Base-by-base conservation (phyloP, 169 alveolate species). In the Babesia caballi region DNA sequence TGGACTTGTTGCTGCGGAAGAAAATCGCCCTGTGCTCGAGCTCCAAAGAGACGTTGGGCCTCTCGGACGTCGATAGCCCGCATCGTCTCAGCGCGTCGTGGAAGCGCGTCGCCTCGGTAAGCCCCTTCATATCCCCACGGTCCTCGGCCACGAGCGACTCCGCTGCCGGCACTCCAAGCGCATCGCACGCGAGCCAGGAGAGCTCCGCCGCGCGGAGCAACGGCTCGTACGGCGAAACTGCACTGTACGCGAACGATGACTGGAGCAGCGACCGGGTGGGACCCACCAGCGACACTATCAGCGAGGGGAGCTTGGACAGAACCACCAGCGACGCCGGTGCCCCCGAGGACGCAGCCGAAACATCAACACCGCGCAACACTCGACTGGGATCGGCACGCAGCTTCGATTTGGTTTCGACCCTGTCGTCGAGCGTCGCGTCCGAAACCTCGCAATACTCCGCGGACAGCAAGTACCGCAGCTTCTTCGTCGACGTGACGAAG, bases 401-500 rank as follows among this genome's bases (percentile, higher is more conserved):
- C n/a, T n/a, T n/a, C n/a, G n/a, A n/a, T n/a, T n/a, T n/a, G n/a
- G n/a, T n/a, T n/a, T 38, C 44, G 44, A 12, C n/a, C 14, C 3
- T 17, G 44, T 8, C 44, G 17, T 12, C 14, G 7, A 17, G 44
- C 14, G 15, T 12, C 1, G 7, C 33, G 12, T 1, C 36, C 41
- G 61, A 52, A n/a, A 7, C 12, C 12, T 58, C 58, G 15, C 84
- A 61, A 23, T 73, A 73, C 49, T 11, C 21, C 21, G 61, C 32
- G 44, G 46, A 23, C 12, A 73, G 47, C 59, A 33, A 60, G 3
- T 73, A 46, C 36, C 84, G 51, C 25, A 54, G 84, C 28, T 61
- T 73, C 67, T 60, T 61, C 44, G 4, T 73, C 35, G 76, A 73
- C 32, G 68, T 73, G 35, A 73, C 77, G 27, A 73, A 73, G 25